Evolutionary conservation across 495 filamentous ascomycete species (phyloP).

Genomic region (Penicillium desertorum): DNA sequence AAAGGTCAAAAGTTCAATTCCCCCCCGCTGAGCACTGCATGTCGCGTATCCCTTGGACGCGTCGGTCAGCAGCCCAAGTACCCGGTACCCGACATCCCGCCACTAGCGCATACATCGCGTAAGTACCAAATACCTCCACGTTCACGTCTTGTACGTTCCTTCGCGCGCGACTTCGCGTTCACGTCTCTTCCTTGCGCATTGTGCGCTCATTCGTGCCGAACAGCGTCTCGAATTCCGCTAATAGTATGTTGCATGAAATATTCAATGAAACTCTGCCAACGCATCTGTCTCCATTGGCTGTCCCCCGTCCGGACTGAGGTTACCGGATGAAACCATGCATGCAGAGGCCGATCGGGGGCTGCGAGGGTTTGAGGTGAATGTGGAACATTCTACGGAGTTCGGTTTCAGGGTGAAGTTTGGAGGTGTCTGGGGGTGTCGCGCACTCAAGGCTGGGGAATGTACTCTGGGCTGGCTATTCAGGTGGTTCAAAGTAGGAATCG

Average conservation of each 20-base stretch:
- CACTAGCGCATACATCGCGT: neutral
- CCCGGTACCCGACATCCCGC: slow-evolving; percentile 4
- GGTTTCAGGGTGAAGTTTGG: neutral
- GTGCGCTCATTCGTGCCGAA: slow-evolving; percentile 12
- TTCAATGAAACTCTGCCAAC: slow-evolving; percentile 10
- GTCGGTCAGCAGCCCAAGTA: slow-evolving; percentile 7
- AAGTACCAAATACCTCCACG: slow-evolving; percentile 16
- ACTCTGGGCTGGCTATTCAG: neutral
- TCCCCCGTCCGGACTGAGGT: neutral
- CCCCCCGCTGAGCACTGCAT: neutral
- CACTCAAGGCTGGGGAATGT: slow-evolving; percentile 6
- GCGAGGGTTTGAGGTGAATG: neutral
- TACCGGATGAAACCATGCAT: slow-evolving; percentile 7
- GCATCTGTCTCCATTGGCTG: slow-evolving; percentile 5
- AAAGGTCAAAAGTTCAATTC: neutral
- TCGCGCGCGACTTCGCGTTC: slow-evolving; percentile 5
- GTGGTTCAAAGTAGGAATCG: slow-evolving; percentile 1
- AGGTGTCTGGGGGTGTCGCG: slow-evolving; percentile 4
- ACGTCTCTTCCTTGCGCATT: slow-evolving; percentile 3
- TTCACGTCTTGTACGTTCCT: slow-evolving; percentile 10
- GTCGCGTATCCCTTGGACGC: slow-evolving; percentile 15
- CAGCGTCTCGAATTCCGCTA: slow-evolving; percentile 1
- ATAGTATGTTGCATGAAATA: neutral
- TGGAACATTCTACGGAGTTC: slow-evolving; percentile 1
- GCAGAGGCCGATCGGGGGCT: neutral